phyloP scores from a whole-genome alignment of 805 yeast genomes.

The Cyberlindnera saturnus region DNA sequence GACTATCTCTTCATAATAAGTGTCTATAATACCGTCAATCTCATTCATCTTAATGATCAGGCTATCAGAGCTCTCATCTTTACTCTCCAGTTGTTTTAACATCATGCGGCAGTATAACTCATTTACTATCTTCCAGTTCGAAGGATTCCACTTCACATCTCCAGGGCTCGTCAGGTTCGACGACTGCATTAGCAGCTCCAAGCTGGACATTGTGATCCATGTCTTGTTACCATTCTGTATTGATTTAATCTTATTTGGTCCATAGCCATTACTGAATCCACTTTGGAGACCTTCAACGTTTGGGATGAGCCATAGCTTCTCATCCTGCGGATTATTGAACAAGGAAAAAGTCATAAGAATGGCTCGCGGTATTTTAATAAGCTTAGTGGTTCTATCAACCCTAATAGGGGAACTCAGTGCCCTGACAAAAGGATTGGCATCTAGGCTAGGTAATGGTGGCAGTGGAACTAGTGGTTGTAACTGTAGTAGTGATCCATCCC shows the following conservation, averaged over 20 bases:
- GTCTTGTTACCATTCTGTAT: background rate
- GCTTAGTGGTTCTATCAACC: conserved; percentile 31
- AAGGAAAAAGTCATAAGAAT: conserved; percentile 3
- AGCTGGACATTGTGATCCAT: conserved; percentile 7
- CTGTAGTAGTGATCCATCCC: conserved; percentile 5
- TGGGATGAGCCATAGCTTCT: conserved; percentile 9
- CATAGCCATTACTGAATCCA: conserved; percentile 7
- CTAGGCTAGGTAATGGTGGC: conserved; percentile 8
- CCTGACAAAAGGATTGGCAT: conserved; percentile 32
- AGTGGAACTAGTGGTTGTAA: background rate
- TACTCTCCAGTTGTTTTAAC: background rate
- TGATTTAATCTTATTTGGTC: conserved; percentile 1
- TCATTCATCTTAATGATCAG: background rate
- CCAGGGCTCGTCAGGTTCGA: conserved; percentile 3
- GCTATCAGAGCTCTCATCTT: background rate
- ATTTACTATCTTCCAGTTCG: conserved; percentile 6
- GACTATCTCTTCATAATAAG: background rate
- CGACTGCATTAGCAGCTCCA: conserved; percentile 5
- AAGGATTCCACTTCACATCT: conserved; percentile 6
- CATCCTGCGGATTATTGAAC: background rate
- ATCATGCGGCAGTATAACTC: conserved; percentile 5
- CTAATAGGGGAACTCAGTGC: conserved; percentile 39
- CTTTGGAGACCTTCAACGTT: conserved; percentile 3
- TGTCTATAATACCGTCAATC: background rate
- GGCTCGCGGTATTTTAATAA: conserved; percentile 12